These are phyloP conservation scores for Takashimella tepidaria DNA, from an alignment of 1,284 basidiomycete genomes.

Conservation along the genomic window DNA sequence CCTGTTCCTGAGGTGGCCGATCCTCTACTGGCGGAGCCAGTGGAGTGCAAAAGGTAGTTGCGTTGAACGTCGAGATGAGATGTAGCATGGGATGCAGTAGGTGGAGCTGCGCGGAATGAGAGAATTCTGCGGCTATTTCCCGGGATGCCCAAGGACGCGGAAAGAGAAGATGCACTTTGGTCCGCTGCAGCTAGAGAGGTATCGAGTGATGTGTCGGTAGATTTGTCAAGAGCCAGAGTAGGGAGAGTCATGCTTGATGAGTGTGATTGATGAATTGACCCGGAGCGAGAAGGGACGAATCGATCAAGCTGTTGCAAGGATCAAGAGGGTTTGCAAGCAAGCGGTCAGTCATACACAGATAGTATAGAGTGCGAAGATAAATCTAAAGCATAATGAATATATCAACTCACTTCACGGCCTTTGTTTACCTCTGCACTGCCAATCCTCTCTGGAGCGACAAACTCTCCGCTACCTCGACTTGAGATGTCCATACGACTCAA, in stretches of 20 bases:
- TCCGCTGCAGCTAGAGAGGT: conserved; percentile 11
- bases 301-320: conserved; percentile 38
- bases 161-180: conserved; percentile 28
- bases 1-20: conserved; percentile 14
- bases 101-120: conserved; percentile 44
- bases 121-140: conserved; percentile 38
- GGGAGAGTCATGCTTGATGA: conserved; percentile 28
- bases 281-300: conserved; percentile 44
- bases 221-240: conserved; percentile 28
- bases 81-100: conserved; percentile 38
- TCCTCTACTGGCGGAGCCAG: conserved; percentile 26
- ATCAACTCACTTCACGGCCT: conserved; percentile 9
- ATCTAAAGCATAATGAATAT: too few species aligned
- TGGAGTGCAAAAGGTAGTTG: conserved; percentile 38
- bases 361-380: too few species aligned
- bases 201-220: conserved; percentile 26
- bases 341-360: too few species aligned
- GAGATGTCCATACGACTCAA: conserved; percentile 41
- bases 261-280: conserved; percentile 27
- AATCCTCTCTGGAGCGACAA: conserved; percentile 6
- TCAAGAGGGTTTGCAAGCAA: too few species aligned
- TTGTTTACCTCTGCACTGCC: conserved; percentile 10
- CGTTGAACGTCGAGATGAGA: conserved; percentile 43
- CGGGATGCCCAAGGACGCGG: conserved; percentile 27
- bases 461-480: conserved; percentile 21